Percentiles rank a stretch among this genome's conserved stretches.
phyloP scores from a whole-genome alignment of 331 rosid species.

The Phaseolus coccineus region DNA sequence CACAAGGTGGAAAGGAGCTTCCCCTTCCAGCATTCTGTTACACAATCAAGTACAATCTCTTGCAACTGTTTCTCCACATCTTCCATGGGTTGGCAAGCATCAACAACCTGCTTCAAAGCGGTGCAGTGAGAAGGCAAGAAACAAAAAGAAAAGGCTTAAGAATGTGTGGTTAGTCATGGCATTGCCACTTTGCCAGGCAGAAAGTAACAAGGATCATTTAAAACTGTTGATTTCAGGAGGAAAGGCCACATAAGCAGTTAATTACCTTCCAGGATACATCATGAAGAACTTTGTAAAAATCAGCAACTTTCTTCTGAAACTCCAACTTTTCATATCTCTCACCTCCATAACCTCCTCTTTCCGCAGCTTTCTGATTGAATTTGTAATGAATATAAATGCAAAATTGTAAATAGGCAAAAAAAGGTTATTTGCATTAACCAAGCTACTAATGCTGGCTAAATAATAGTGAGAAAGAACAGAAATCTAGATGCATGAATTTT shows the following conservation, averaged over 20 bases:
- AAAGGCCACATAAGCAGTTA: constrained; percentile 13
- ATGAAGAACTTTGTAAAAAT: constrained; percentile 63
- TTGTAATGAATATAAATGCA: constrained; percentile 2
- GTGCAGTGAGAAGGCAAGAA: constrained; percentile 10
- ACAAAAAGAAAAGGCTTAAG: constrained; percentile 13
- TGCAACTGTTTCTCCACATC: constrained; percentile 79
- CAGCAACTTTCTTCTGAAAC: constrained; percentile 66
- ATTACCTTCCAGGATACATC: constrained; percentile 87
- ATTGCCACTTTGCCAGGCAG: background rate
- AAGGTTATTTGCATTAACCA: constrained; percentile 20
- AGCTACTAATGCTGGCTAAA: constrained; percentile 13
- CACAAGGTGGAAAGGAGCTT: constrained; percentile 71
- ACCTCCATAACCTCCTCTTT: constrained; percentile 92
- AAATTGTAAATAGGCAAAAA: constrained; percentile 20
- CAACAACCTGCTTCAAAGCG: constrained; percentile 66
- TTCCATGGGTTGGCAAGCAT: constrained; percentile 78
- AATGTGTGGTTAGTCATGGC: background rate
- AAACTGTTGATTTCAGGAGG: constrained; percentile 14
- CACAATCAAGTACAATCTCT: constrained; percentile 58
- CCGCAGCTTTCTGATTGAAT: constrained; percentile 78
- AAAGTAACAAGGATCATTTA: constrained; percentile 14
- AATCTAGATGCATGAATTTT: constrained; percentile 2
- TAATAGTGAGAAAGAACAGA: constrained; percentile 14
- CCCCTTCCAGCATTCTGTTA: constrained; percentile 67
- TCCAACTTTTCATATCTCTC: constrained; percentile 93